phyloP scores from a whole-genome alignment of 148 eudicot species.

The Silene uniflora region DNA sequence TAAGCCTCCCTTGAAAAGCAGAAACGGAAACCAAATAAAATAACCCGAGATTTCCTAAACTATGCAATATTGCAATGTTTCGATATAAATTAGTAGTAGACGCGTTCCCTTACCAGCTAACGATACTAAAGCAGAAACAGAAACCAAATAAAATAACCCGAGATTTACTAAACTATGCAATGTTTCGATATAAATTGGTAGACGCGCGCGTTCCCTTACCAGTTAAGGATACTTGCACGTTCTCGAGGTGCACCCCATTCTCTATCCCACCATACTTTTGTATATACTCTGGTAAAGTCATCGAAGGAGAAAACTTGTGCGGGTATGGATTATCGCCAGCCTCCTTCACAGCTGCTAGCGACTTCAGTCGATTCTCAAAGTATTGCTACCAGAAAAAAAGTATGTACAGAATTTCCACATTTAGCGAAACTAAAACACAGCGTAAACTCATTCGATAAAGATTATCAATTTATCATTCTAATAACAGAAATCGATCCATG shows the following conservation, averaged over 20 bases:
- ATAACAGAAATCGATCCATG: background rate
- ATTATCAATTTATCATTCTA: background rate
- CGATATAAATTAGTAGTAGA: no score
- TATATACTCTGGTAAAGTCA: constrained; percentile 52
- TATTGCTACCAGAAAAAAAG: constrained; percentile 61
- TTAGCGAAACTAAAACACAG: background rate
- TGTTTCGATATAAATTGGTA: no score
- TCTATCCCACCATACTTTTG: constrained; percentile 52
- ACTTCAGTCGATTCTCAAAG: constrained; percentile 69
- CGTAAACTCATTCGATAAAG: background rate
- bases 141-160: no score
- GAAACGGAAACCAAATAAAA: background rate
- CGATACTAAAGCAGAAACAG: no score
- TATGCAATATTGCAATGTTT: no score
- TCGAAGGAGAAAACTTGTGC: constrained; percentile 61
- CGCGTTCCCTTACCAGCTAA: no score
- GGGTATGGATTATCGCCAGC: constrained; percentile 81
- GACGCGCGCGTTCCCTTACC: constrained; percentile 45
- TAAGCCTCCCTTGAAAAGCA: constrained; percentile 59
- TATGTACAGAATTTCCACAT: background rate
- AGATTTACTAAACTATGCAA: no score
- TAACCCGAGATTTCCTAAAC: no score
- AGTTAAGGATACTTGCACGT: constrained; percentile 62
- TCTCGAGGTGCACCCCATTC: constrained; percentile 62
- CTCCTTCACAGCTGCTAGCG: constrained; percentile 62